A percentile compares a stretch with the other conserved stretches of the same genome.
phyloP scores from a whole-genome alignment of 345 rosid genomes.

The Eucalyptus sp. region DNA sequence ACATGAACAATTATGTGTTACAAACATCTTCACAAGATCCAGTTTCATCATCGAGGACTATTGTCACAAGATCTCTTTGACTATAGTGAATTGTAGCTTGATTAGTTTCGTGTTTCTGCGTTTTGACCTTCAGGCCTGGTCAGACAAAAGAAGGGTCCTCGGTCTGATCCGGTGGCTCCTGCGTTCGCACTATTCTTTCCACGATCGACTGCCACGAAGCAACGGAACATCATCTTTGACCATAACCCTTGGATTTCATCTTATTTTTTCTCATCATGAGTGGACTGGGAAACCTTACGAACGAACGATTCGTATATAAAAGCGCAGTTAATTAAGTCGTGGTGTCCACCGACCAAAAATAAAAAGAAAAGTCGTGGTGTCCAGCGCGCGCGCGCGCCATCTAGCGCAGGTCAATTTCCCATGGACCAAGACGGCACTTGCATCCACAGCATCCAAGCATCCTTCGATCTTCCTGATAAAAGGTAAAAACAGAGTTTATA shows the following conservation, averaged over 20 bases:
- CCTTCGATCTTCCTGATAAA: too few species aligned
- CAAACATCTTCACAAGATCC: too few species aligned
- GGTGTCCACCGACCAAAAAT: too few species aligned
- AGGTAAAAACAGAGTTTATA: too few species aligned
- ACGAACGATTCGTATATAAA: not conserved
- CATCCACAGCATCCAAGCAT: too few species aligned
- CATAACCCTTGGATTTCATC: not conserved
- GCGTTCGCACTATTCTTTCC: not conserved
- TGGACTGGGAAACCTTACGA: not conserved
- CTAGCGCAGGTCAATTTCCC: not conserved
- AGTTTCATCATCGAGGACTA: too few species aligned
- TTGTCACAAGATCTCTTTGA: too few species aligned
- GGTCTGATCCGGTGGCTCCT: not conserved
- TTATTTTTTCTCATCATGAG: not conserved
- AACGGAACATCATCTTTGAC: not conserved
- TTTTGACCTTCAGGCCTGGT: not conserved
- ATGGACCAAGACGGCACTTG: not conserved
- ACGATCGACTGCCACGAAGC: not conserved
- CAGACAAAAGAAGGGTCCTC: not conserved
- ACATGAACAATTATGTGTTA: too few species aligned
- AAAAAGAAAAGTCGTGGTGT: not conserved
- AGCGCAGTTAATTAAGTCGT: not conserved
- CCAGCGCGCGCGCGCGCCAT: not conserved
- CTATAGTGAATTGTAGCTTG: too few species aligned
- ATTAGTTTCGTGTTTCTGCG: not conserved